Evolutionary conservation across 2,329 filamentous ascomycete genomes (phyloP).

Genomic region (Metarhizium humberi): DNA sequence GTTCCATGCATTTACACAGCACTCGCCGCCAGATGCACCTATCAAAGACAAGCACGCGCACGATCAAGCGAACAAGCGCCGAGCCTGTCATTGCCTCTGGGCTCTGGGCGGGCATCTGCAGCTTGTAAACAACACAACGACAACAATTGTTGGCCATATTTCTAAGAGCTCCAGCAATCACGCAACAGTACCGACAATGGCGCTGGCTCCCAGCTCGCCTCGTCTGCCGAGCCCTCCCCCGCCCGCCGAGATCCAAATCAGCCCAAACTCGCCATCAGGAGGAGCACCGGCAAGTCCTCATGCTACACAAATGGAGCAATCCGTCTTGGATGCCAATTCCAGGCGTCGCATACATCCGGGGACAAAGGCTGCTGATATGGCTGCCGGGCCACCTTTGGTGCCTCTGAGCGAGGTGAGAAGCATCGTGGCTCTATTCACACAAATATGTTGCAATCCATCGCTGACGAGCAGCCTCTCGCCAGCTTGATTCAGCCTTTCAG

Average conservation of each 20-base stretch:
- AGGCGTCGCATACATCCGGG: conserved; percentile 83
- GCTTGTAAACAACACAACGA: background rate
- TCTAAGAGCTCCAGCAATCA: background rate
- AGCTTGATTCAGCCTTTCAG: conserved; percentile 93
- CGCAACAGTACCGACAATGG: conserved; percentile 32
- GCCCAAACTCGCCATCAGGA: conserved; percentile 63
- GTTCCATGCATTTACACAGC: background rate
- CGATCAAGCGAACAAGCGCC: background rate
- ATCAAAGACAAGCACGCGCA: conserved; percentile 8
- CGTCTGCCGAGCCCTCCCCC: conserved; percentile 92
- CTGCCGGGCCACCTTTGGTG: conserved; percentile 78
- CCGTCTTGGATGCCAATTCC: conserved; percentile 61
- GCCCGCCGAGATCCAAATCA: conserved; percentile 87
- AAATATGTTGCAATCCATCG: background rate
- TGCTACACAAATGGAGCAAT: conserved; percentile 54
- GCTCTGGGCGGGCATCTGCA: background rate
- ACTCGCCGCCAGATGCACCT: conserved; percentile 9
- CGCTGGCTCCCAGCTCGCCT: conserved; percentile 67
- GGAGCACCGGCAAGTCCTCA: conserved; percentile 43
- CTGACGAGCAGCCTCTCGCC: conserved; percentile 7
- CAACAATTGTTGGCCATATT: background rate
- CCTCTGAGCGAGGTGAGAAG: conserved; percentile 68
- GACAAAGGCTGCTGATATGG: conserved; percentile 88
- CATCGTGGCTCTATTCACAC: background rate
- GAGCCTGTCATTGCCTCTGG: no score